phyloP scores from a whole-genome alignment of 2,329 filamentous ascomycete species.

The Penicillium sp. region DNA sequence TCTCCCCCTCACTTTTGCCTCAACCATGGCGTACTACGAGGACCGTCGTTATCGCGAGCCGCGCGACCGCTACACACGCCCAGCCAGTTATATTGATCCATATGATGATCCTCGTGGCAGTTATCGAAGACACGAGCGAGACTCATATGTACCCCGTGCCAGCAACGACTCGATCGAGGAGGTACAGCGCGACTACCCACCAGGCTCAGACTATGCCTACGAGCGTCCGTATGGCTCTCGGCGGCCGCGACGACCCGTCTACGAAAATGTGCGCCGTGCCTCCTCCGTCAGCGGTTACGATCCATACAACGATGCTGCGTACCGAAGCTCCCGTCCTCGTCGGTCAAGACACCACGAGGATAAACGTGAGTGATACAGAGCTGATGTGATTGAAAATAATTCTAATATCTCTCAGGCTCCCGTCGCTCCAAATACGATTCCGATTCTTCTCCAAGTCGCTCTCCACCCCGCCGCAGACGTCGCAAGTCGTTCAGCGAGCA shows the following conservation, averaged over 20 bases:
- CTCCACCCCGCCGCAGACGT: conserved; percentile 41
- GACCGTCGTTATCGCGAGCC: conserved; percentile 29
- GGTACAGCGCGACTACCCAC: conserved; percentile 79
- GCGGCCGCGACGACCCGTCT: conserved; percentile 26
- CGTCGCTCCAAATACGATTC: conserved; percentile 35
- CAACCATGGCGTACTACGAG: conserved; percentile 41
- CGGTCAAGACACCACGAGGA: conserved; percentile 50
- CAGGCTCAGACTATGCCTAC: conserved; percentile 54
- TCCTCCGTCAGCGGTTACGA: conserved; percentile 38
- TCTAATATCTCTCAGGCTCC: conserved; percentile 22
- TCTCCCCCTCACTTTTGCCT: not conserved
- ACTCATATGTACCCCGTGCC: conserved; percentile 54
- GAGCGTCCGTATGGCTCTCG: conserved; percentile 24
- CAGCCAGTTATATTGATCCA: conserved; percentile 30
- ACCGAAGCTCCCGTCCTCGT: conserved; percentile 39
- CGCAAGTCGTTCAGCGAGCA: conserved; percentile 51
- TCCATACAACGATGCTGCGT: conserved; percentile 37
- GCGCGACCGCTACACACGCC: conserved; percentile 35
- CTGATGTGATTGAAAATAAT: not conserved
- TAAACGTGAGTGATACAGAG: conserved; percentile 32
- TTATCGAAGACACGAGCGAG: conserved; percentile 19
- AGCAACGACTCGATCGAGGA: conserved; percentile 77
- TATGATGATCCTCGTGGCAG: conserved; percentile 27
- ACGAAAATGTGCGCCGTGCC: conserved; percentile 39
- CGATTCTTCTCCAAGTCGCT: conserved; percentile 41